Evolutionary conservation across 305 asterid species (phyloP).

Genomic region (Fraxinus angustifolia): DNA sequence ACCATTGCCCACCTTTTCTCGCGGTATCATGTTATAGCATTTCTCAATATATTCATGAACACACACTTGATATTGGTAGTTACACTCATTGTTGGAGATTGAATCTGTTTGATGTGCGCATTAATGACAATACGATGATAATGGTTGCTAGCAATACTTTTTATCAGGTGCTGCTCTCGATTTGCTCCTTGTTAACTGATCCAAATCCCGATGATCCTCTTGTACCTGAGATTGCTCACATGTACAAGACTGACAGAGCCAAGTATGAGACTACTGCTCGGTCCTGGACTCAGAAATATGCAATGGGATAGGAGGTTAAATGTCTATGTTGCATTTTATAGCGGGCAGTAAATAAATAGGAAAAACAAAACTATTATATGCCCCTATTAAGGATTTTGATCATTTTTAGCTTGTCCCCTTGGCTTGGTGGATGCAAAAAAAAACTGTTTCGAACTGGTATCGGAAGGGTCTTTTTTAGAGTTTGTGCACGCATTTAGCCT

Average conservation of each 20-base stretch:
- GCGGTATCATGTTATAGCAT: not conserved
- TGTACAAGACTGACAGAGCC: constrained; percentile 54
- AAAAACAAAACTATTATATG: not conserved
- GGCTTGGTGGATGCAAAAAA: constrained; percentile 7
- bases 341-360: constrained; percentile 33
- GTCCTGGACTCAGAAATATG: constrained; percentile 63
- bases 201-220: constrained; percentile 67
- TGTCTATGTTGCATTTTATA: constrained; percentile 4
- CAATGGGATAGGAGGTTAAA: constrained; percentile 44
- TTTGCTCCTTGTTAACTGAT: constrained; percentile 62
- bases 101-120: not conserved
- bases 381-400: constrained; percentile 14
- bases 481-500: not conserved
- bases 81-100: not conserved
- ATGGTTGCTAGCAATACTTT: not conserved
- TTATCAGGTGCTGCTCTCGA: constrained; percentile 52
- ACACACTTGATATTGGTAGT: not conserved
- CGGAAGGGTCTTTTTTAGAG: not conserved
- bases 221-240: constrained; percentile 61
- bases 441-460: not conserved
- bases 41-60: not conserved
- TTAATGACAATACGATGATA: not conserved
- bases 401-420: constrained; percentile 15
- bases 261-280: constrained; percentile 61
- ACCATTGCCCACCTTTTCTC: not conserved